Evolutionary conservation across 129 eudicot species (phyloP).

Genomic region (Lonicera japonica): DNA sequence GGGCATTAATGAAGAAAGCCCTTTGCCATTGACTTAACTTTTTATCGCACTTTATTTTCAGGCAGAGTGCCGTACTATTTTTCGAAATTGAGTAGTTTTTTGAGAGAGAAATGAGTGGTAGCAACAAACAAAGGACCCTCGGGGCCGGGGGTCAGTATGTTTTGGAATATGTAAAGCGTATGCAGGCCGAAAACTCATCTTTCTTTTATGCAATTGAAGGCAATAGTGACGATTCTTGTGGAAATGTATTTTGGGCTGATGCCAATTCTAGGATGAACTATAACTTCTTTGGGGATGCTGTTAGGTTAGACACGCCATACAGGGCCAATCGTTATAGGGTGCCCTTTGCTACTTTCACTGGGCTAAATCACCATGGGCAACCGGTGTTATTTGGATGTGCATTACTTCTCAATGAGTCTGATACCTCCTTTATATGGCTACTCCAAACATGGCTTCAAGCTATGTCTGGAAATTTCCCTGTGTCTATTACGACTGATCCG

Average conservation of each 20-base stretch:
- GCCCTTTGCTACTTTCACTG: conserved; percentile 63
- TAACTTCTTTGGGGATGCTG: conserved; percentile 67
- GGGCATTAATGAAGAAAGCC: neutral
- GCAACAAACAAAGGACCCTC: conserved; percentile 24
- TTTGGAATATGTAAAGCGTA: conserved; percentile 51
- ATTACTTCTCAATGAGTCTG: conserved; percentile 46
- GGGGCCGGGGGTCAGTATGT: conserved; percentile 41
- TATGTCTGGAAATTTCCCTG: conserved; percentile 58
- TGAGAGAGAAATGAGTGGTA: neutral
- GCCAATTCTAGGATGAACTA: conserved; percentile 54
- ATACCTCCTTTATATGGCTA: conserved; percentile 46
- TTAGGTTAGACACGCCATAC: conserved; percentile 47
- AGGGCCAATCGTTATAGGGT: conserved; percentile 25
- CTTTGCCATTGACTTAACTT: neutral
- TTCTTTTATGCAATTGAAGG: conserved; percentile 55
- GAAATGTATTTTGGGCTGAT: conserved; percentile 65
- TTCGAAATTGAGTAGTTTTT: neutral
- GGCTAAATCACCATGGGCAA: conserved; percentile 73
- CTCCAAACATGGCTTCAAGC: conserved; percentile 65
- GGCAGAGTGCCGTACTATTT: too few relatives aligned
- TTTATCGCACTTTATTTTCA: neutral
- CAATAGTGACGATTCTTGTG: conserved; percentile 25
- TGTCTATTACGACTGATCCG: conserved; percentile 62
- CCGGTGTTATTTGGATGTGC: conserved; percentile 81
- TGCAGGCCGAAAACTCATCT: conserved; percentile 48